These are phyloP conservation scores for Rhodotorula sp. DNA, from an alignment of 1,284 basidiomycete genomes.

Conservation along the genomic window DNA sequence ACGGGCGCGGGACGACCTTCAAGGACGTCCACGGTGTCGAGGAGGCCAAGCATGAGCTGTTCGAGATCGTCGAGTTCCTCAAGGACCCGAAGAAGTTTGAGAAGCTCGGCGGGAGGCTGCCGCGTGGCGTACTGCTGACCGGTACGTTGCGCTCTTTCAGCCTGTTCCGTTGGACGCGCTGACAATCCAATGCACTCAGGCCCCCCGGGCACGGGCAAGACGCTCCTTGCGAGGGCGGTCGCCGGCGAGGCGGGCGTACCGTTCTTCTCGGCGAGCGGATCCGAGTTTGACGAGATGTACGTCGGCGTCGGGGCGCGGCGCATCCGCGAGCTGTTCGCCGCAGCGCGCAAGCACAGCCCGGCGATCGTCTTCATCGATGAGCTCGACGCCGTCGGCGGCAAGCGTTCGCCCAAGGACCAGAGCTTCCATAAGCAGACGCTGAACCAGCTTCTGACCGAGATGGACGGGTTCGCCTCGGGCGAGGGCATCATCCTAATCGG, in stretches of 20 bases:
- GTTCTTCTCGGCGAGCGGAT: conserved; percentile 72
- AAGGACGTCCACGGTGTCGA: conserved; percentile 92
- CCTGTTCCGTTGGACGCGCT: conserved; percentile 31
- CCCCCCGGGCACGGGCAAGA: conserved; percentile 83
- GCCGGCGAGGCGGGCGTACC: conserved; percentile 96
- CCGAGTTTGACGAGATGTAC: conserved; percentile 87
- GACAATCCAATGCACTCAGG: conserved; percentile 40
- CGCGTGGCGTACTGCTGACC: conserved; percentile 86
- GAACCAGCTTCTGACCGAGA: conserved; percentile 90
- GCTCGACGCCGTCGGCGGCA: conserved; percentile 88
- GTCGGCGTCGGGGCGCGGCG: conserved; percentile 95
- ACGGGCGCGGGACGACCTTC: conserved; percentile 61
- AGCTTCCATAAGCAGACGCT: conserved; percentile 84
- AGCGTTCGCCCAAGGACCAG: conserved; percentile 82
- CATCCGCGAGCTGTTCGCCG: conserved; percentile 91
- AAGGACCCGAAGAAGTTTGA: conserved; percentile 87
- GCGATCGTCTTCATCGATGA: conserved; percentile 96
- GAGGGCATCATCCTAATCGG: conserved; percentile 93
- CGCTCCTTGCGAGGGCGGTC: conserved; percentile 90
- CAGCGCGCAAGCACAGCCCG: conserved; percentile 91
- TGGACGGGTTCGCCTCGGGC: conserved; percentile 88
- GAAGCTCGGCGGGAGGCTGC: conserved; percentile 83
- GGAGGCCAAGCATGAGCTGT: conserved; percentile 88
- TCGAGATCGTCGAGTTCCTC: conserved; percentile 89
- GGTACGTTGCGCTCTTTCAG: conserved; percentile 62